A percentile compares a stretch with the other conserved stretches of the same genome.
Conservation (phyloP, 2,329 filamentous ascomycete species). For the Fusarium liriodendri region DNA sequence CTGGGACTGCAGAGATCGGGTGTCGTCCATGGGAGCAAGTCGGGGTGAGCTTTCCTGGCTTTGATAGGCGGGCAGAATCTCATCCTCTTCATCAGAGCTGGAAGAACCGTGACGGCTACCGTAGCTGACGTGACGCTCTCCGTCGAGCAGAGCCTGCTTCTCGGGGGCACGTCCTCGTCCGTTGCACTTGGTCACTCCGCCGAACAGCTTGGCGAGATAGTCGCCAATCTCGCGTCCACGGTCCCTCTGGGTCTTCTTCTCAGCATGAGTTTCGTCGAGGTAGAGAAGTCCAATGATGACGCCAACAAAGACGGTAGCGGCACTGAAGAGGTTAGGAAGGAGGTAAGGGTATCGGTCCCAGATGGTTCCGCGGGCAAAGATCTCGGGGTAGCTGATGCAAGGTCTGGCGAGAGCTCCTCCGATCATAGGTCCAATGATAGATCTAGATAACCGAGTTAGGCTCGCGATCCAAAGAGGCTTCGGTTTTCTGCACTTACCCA, state of each 20-base stretch:
- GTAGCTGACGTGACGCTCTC: constrained; percentile 73
- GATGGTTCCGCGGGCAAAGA: constrained; percentile 79
- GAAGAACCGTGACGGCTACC: constrained; percentile 12
- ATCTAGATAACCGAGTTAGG: constrained; percentile 62
- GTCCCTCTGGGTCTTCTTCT: constrained; percentile 82
- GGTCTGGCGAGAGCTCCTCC: constrained; percentile 91
- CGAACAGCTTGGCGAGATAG: constrained; percentile 68
- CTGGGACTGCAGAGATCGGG: constrained; percentile 23
- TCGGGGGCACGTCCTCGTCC: constrained; percentile 58
- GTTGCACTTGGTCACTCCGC: constrained; percentile 46
- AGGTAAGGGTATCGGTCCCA: constrained; percentile 92
- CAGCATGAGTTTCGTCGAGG: constrained; percentile 91
- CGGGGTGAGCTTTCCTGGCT: constrained; percentile 68
- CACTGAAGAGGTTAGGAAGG: constrained; percentile 91
- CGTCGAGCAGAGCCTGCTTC: constrained; percentile 72
- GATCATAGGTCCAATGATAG: constrained; percentile 91
- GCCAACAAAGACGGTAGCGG: constrained; percentile 79
- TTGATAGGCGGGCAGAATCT: constrained; percentile 76
- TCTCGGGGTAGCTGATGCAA: constrained; percentile 80
- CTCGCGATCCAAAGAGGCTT: constrained; percentile 1
- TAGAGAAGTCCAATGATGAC: constrained; percentile 85
- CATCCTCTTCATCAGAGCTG: constrained; percentile 53
- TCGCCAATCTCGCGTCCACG: constrained; percentile 80
- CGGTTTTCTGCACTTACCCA: constrained; percentile 66
- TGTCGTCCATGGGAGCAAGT: constrained; percentile 49